A percentile compares a stretch with the other conserved stretches of the same genome.
phyloP scores from a whole-genome alignment of 2,329 filamentous ascomycete species.

The Davidsoniella australis region DNA sequence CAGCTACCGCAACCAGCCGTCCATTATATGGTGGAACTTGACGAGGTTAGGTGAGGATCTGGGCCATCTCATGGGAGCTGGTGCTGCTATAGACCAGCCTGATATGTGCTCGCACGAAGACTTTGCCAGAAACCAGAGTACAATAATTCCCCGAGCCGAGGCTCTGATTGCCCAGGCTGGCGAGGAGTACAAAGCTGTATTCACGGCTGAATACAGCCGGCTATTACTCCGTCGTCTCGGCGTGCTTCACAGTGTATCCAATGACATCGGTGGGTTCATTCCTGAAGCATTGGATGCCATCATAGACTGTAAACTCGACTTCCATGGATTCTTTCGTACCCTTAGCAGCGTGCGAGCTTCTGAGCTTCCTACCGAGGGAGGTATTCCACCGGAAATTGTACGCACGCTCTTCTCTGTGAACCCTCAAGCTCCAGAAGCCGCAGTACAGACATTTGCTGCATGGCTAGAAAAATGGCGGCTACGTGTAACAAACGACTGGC shows the following conservation, averaged over 20 bases:
- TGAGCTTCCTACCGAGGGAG: constrained; percentile 30
- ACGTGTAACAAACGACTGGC: constrained; percentile 63
- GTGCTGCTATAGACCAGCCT: constrained; percentile 50
- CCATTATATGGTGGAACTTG: constrained; percentile 97
- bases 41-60: constrained; percentile 78
- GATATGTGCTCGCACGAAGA: constrained; percentile 31
- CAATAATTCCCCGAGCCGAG: constrained; percentile 60
- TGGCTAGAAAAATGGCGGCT: constrained; percentile 72
- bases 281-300: constrained; percentile 58
- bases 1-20: constrained; percentile 83
- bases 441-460: constrained; percentile 46
- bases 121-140: constrained; percentile 30
- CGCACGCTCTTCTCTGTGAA: constrained; percentile 29
- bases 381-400: constrained; percentile 44
- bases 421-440: constrained; percentile 52
- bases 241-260: constrained; percentile 46
- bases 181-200: constrained; percentile 77
- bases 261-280: constrained; percentile 72
- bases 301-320: constrained; percentile 72
- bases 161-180: constrained; percentile 62
- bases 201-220: constrained; percentile 74
- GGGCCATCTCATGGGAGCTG: constrained; percentile 74
- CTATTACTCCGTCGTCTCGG: constrained; percentile 71
- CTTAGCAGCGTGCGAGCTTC: constrained; percentile 46
- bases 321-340: constrained; percentile 82